phyloP scores from a whole-genome alignment of 768 basidiomycete genomes.

The Pleurotus tuber-regium region DNA sequence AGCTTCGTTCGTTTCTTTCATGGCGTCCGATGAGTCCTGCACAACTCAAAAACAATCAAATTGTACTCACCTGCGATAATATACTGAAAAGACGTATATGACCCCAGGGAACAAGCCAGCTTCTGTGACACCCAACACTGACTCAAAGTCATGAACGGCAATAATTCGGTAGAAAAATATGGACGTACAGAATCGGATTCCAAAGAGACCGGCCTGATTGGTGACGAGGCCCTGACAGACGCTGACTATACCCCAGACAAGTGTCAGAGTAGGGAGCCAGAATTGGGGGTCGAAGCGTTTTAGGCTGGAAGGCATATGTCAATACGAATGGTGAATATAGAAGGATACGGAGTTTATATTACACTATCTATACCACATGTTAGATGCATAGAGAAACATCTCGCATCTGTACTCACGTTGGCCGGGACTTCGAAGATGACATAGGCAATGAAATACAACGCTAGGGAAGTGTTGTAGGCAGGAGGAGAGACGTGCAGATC shows the following conservation, averaged over 20 bases:
- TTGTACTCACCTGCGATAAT: conserved; percentile 41
- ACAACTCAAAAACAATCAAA: too few species aligned
- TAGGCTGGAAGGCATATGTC: conserved; percentile 30
- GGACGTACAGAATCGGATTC: conserved; percentile 50
- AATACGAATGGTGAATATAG: not conserved
- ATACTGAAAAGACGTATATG: conserved; percentile 57
- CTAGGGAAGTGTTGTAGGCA: conserved; percentile 56
- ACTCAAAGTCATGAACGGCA: not conserved
- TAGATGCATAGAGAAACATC: not conserved
- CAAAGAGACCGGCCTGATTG: conserved; percentile 51
- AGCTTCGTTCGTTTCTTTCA: conserved; percentile 52
- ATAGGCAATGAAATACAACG: conserved; percentile 61
- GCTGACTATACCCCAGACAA: conserved; percentile 56
- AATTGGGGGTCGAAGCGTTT: conserved; percentile 58
- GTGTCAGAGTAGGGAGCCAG: conserved; percentile 60
- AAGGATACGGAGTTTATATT: conserved; percentile 11
- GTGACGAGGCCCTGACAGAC: conserved; percentile 54
- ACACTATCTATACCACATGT: conserved; percentile 37
- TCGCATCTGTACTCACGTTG: conserved; percentile 38
- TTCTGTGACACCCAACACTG: conserved; percentile 56
- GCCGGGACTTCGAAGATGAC: conserved; percentile 59
- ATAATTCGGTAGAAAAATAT: not conserved
- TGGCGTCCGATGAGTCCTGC: not conserved
- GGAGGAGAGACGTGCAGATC: conserved; percentile 48
- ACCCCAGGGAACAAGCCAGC: conserved; percentile 62